A percentile compares a stretch with the other conserved stretches of the same genome.
phyloP scores from a whole-genome alignment of 202 grass and related monocot species.

The Bolboschoenoplectus hybrid region DNA sequence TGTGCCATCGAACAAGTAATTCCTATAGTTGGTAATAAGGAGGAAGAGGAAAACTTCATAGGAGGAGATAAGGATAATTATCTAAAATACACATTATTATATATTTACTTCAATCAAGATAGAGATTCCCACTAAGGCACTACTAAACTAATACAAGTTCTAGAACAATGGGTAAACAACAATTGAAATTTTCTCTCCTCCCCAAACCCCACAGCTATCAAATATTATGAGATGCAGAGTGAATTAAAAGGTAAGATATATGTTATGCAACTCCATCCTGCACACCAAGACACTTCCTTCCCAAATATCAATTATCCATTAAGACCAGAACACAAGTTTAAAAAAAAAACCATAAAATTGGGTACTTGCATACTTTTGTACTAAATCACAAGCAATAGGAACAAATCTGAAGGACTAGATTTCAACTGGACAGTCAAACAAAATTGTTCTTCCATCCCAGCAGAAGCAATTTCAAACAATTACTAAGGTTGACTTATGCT shows the following conservation, averaged over 20 bases:
- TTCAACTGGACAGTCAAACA: background rate
- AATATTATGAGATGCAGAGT: constrained; percentile 8
- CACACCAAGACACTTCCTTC: background rate
- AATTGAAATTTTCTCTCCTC: background rate
- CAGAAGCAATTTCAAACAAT: background rate
- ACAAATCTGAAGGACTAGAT: background rate
- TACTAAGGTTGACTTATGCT: background rate
- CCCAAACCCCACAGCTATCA: background rate
- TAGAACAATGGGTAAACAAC: background rate
- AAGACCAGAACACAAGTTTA: background rate
- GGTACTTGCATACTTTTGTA: background rate
- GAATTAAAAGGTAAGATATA: background rate
- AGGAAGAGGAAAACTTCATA: background rate
- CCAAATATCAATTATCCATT: background rate
- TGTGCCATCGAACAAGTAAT: no score
- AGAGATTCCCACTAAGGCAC: background rate
- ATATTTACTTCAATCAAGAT: background rate
- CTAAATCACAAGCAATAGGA: background rate
- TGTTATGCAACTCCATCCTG: background rate
- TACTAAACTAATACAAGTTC: background rate
- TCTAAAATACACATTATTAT: background rate
- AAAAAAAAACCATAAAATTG: background rate
- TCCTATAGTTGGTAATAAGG: background rate
- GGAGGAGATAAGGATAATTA: background rate
- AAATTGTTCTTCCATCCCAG: background rate